These are phyloP conservation scores for Paecilomyces sp. DNA, from an alignment of 2,329 filamentous ascomycete genomes.

Conservation along the genomic window DNA sequence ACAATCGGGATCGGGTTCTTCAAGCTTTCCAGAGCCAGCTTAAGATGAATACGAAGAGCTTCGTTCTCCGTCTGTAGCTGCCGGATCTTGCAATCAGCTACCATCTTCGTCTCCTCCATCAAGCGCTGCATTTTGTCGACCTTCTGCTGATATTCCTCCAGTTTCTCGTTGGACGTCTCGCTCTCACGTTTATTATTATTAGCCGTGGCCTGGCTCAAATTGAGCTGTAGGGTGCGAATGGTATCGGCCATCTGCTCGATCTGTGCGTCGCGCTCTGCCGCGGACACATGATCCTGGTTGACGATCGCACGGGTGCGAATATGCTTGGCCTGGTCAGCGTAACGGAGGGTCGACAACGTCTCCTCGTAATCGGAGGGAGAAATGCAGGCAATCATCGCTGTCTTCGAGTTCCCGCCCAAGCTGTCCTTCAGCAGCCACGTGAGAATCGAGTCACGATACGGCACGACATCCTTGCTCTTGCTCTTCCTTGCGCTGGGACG, in stretches of 20 bases:
- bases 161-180: conserved; percentile 68
- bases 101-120: conserved; percentile 89
- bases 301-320: conserved; percentile 91
- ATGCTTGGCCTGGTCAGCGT: conserved; percentile 94
- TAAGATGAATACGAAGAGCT: conserved; percentile 76
- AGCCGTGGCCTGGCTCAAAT: conserved; percentile 55
- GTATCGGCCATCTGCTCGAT: conserved; percentile 93
- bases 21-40: conserved; percentile 74
- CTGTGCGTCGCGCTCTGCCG: conserved; percentile 88
- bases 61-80: conserved; percentile 87
- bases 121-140: conserved; percentile 85
- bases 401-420: conserved; percentile 93
- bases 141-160: conserved; percentile 91
- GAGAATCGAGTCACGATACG: conserved; percentile 81
- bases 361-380: conserved; percentile 94
- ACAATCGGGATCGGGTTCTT: conserved; percentile 77
- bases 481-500: conserved; percentile 50
- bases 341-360: conserved; percentile 89
- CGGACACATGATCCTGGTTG: conserved; percentile 90
- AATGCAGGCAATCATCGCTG: conserved; percentile 98
- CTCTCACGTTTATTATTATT: conserved; percentile 74
- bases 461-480: conserved; percentile 66
- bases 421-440: conserved; percentile 92
- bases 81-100: conserved; percentile 89
- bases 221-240: conserved; percentile 78